Base-by-base conservation (phyloP, 2,329 filamentous ascomycete genomes). In the Apiospora malaysiana region DNA sequence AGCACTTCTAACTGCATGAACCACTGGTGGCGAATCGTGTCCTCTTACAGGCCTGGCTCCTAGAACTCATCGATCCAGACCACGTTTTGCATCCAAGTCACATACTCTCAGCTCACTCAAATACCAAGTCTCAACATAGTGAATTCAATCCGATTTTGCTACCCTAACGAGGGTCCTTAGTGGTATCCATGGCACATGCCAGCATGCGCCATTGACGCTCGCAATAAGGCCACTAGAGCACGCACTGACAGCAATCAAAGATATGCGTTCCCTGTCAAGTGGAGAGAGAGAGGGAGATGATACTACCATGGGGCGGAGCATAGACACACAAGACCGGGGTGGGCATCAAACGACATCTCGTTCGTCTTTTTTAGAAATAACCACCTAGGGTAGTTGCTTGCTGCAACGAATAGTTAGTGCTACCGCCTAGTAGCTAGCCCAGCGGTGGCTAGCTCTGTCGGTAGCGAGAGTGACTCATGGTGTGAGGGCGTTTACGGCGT, bases 1-100 rank as follows among this genome's bases (percentile, higher is more conserved):
- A 40, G 56, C 56, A 63, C 56, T 63, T 40, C 56, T 23, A 63
- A 63, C 56, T 63, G 56, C 56, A 63, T 63, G 56, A 63, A 63
- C 56, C 27, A 8, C 32, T 63, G 56, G 56, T 40, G 32, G 56
- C 56, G 27, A 63, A 63, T 63, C 18, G 8, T 16, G n/a, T 21
- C 18, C 51, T 32, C 51, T 16, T 59, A 21, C 25, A 56, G 12
- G 23, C 23, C 25, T 7, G 32, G 32, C 40, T 32, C 32, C 56
- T 40, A 3, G 56, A n/a, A 10, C 16, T 40, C 49, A 18, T 40
- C 32, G 27, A 40, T 40, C 56, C 56, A n/a, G 32, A 14, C 21
- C 56, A 59, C 27, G 37, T 63, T 32, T 63, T 18, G 56, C 32
- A 63, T n/a, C 9, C 21, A 2, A 63, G n/a, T 5, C 32, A 32